Evolutionary conservation across 257 asterid genomes (phyloP).

Genomic region (Forsythia suspensa): DNA sequence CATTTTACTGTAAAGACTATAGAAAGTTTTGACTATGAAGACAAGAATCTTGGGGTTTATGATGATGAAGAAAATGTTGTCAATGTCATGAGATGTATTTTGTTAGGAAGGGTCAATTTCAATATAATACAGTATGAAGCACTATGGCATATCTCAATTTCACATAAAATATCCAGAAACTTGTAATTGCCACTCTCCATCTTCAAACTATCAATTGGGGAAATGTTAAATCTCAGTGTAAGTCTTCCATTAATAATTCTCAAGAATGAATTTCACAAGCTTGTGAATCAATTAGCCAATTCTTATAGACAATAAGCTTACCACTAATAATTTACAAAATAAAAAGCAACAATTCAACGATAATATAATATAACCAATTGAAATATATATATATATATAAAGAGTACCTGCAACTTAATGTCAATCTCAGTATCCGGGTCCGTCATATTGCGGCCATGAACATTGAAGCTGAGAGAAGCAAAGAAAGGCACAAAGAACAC

Average conservation of each 20-base stretch:
- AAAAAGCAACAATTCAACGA: not conserved
- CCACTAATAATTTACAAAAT: not conserved
- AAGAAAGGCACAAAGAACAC: conserved; percentile 88
- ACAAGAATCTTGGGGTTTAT: not conserved
- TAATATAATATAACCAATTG: too few relatives aligned
- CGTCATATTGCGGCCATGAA: conserved; percentile 59
- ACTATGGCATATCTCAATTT: not conserved
- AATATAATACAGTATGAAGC: not conserved
- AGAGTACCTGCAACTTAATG: conserved; percentile 86
- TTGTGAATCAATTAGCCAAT: not conserved
- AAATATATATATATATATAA: too few relatives aligned
- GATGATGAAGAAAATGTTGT: not conserved
- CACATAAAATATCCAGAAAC: not conserved
- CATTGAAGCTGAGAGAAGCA: conserved; percentile 76
- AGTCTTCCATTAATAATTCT: not conserved
- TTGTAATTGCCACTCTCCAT: too few relatives aligned
- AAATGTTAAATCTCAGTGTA: not conserved
- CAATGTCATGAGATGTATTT: not conserved
- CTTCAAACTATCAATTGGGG: too few relatives aligned
- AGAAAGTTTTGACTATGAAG: not conserved
- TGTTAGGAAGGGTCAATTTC: not conserved
- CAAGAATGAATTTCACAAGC: not conserved
- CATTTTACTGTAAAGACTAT: not conserved
- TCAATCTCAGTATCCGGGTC: conserved; percentile 55
- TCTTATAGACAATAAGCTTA: not conserved